phyloP scores from a whole-genome alignment of 768 basidiomycete species.

The Collybiopsis luxurians region DNA sequence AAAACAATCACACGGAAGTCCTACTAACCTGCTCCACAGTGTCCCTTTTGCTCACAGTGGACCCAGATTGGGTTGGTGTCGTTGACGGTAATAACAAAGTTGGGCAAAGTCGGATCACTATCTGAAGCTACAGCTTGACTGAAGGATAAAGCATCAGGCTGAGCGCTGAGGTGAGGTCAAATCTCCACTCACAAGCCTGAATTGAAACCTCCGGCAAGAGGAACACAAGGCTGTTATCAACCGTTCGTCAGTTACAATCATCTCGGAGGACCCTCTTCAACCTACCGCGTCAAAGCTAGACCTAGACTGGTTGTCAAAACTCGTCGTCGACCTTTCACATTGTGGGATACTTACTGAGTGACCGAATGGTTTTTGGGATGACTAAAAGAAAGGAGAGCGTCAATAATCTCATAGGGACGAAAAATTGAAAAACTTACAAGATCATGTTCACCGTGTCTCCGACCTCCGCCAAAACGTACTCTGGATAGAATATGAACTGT shows the following conservation, averaged over 20 bases:
- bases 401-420: constrained; percentile 41
- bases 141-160: background rate
- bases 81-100: constrained; percentile 35
- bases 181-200: constrained; percentile 35
- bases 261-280: background rate
- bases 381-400: constrained; percentile 29
- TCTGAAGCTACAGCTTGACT: constrained; percentile 40
- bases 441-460: constrained; percentile 48
- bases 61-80: constrained; percentile 54
- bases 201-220: constrained; percentile 25
- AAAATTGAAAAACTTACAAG: constrained; percentile 38
- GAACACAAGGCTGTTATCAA: constrained; percentile 19
- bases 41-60: constrained; percentile 49
- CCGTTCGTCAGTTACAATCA: background rate
- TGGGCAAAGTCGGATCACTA: constrained; percentile 31
- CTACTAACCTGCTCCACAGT: constrained; percentile 41
- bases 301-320: background rate
- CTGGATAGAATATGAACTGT: constrained; percentile 29
- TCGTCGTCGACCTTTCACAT: background rate
- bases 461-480: constrained; percentile 33
- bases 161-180: background rate
- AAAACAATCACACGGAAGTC: background rate
- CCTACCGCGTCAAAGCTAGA: constrained; percentile 41
- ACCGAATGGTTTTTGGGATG: constrained; percentile 49
- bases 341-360: constrained; percentile 27